Base-by-base conservation (phyloP, 1,284 basidiomycete genomes). In the Cutaneotrichosporon curvatum region DNA sequence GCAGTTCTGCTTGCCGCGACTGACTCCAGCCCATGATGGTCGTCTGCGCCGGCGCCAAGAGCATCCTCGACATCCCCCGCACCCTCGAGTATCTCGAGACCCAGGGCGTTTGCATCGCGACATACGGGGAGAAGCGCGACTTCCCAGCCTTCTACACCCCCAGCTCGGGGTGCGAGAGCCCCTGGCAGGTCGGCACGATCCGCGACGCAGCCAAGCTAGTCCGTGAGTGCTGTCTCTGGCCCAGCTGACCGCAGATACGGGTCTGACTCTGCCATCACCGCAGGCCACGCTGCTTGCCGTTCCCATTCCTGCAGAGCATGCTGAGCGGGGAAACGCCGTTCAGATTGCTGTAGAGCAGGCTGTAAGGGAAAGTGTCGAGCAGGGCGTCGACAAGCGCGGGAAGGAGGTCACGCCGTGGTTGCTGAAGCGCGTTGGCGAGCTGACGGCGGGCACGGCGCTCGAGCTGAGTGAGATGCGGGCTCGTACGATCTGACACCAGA, bases 41-140 rank as follows among this genome's bases (percentile, higher is more conserved):
- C 32, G 83, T 98, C 19, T 95, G 92, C 34, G 87, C 91, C 2
- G 95, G 95, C 3, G 84, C 89, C 30, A 99, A 98, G 67, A 91
- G 87, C 0, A 97, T 98, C 56, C 73, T 99, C 43, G 94, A 97
- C 69, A 92, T 98, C 53, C 86, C 87, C 45, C 65, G 76, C 59
- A 97, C 95, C 9, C 76, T 99, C 36, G 95, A 99, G 73, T 94
- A 92, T 62, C 79, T 99, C 55, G 95, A 99, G 80, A 96, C 95
- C 0, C 80, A 92, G 40, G 95, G 95, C 6, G 90, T 98, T 4
- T 87, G 89, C 2, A 91, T 96, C 0, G 71, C 91, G 4, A 81
- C 88, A 0, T 94, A 87, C 62, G 81, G 81, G 7, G 68, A 79
- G 30, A 80, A 80, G 1, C 76, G 78, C 18, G 84, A 90, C 55